phyloP scores from a whole-genome alignment of 2,329 filamentous ascomycete species.

The Aureobasidium uvarum region DNA sequence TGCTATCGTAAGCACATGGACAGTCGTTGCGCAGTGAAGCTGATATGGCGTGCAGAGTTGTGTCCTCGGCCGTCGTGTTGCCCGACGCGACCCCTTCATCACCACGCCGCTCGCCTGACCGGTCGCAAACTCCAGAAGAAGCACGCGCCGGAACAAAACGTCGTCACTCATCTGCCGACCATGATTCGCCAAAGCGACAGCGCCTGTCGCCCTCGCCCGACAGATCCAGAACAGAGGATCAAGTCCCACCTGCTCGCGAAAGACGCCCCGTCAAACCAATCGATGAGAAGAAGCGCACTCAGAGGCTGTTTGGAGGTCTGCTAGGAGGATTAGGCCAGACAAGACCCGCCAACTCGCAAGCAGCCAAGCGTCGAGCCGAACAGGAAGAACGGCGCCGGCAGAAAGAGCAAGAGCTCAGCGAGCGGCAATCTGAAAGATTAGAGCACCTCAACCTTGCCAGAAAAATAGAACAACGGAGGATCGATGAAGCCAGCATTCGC shows the following conservation, averaged over 20 bases:
- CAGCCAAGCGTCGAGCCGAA: constrained; percentile 24
- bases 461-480: constrained; percentile 67
- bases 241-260: neutral
- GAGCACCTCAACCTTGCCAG: constrained; percentile 44
- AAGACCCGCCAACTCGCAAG: constrained; percentile 3
- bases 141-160: constrained; percentile 15
- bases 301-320: constrained; percentile 80
- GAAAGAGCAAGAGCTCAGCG: constrained; percentile 20
- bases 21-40: neutral
- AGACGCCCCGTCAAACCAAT: constrained; percentile 20
- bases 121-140: constrained; percentile 6
- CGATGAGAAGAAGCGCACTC: constrained; percentile 81
- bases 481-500: constrained; percentile 68
- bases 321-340: constrained; percentile 41
- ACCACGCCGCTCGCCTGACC: constrained; percentile 2
- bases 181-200: constrained; percentile 15
- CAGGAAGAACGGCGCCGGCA: constrained; percentile 15
- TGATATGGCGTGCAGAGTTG: neutral
- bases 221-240: neutral
- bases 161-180: constrained; percentile 7
- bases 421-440: constrained; percentile 24
- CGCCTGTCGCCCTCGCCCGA: constrained; percentile 10
- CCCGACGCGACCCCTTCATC: constrained; percentile 19
- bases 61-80: constrained; percentile 21
- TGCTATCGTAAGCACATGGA: neutral